These are phyloP conservation scores for Xylaria sp. DNA, from an alignment of 2,329 filamentous ascomycete species.

Conservation along the genomic window DNA sequence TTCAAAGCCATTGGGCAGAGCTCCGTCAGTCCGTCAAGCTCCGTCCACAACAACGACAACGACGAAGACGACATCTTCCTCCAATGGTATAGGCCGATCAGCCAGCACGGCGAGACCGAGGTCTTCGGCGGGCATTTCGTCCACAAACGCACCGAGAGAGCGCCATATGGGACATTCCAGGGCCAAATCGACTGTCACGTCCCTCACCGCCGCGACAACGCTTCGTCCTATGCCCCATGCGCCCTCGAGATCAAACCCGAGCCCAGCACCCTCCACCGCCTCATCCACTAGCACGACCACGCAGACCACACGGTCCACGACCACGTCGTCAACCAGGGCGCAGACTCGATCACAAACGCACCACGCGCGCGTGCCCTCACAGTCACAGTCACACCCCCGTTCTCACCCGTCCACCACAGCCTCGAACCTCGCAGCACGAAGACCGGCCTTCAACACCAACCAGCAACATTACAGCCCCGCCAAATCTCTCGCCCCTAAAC, in stretches of 20 bases:
- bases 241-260: conserved; percentile 40
- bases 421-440: conserved; percentile 49
- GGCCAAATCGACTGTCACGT: conserved; percentile 56
- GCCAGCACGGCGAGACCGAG: conserved; percentile 39
- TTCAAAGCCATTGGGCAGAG: conserved; percentile 44
- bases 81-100: conserved; percentile 36
- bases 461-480: conserved; percentile 76
- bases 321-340: conserved; percentile 36
- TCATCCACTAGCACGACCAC: conserved; percentile 40
- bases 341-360: conserved; percentile 43
- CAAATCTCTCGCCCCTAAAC: conserved; percentile 70
- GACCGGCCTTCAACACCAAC: conserved; percentile 69
- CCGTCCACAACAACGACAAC: conserved; percentile 39
- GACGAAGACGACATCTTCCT: conserved; percentile 26
- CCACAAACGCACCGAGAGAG: conserved; percentile 33
- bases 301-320: conserved; percentile 32
- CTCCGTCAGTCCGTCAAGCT: conserved; percentile 44
- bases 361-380: conserved; percentile 36
- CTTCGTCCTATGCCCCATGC: conserved; percentile 52
- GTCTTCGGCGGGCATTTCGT: conserved; percentile 41
- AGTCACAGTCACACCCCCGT: conserved; percentile 20
- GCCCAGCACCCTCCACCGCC: conserved; percentile 40
- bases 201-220: conserved; percentile 53
- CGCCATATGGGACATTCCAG: conserved; percentile 50
- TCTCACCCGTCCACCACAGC: conserved; percentile 21